Evolutionary conservation across 768 basidiomycete genomes (phyloP).

Genomic region (Tephrocybe sp.): DNA sequence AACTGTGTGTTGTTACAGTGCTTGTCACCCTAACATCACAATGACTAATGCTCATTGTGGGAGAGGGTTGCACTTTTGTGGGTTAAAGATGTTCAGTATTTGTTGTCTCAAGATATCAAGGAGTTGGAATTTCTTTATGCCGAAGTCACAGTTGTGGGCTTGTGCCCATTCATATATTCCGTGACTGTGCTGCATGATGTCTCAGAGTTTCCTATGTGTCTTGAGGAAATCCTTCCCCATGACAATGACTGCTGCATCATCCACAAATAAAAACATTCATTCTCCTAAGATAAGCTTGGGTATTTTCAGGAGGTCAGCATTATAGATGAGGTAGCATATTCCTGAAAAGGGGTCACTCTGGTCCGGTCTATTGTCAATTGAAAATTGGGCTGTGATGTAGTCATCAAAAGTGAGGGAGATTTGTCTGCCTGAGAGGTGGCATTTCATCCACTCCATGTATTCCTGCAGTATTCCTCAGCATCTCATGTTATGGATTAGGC

Average conservation of each 20-base stretch:
- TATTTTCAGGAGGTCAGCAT: conserved; percentile 12
- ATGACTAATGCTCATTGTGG: no score
- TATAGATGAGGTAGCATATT: conserved; percentile 24
- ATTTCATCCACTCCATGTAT: no score
- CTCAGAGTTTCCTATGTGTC: conserved; percentile 13
- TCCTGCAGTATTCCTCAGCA: no score
- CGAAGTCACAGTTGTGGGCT: conserved; percentile 23
- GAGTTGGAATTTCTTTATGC: conserved; percentile 22
- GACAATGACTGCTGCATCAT: conserved; percentile 19
- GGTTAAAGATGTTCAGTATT: neutral
- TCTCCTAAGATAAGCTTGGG: neutral
- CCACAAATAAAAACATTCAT: conserved; percentile 12
- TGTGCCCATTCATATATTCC: conserved; percentile 27
- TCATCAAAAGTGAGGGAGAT: no score
- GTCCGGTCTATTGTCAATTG: conserved; percentile 16
- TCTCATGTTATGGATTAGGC: no score
- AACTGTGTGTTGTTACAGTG: no score
- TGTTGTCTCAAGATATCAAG: neutral
- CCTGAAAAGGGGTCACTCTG: conserved; percentile 23
- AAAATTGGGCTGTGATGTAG: conserved; percentile 13
- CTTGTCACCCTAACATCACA: no score
- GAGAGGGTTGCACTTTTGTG: neutral
- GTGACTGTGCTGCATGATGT: conserved; percentile 14
- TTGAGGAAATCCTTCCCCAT: conserved; percentile 10
- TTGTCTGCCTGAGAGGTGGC: no score